Percentiles rank a stretch among this genome's conserved stretches.
Conservation (phyloP, 441 rosid species). For the Populus hybrid region DNA sequence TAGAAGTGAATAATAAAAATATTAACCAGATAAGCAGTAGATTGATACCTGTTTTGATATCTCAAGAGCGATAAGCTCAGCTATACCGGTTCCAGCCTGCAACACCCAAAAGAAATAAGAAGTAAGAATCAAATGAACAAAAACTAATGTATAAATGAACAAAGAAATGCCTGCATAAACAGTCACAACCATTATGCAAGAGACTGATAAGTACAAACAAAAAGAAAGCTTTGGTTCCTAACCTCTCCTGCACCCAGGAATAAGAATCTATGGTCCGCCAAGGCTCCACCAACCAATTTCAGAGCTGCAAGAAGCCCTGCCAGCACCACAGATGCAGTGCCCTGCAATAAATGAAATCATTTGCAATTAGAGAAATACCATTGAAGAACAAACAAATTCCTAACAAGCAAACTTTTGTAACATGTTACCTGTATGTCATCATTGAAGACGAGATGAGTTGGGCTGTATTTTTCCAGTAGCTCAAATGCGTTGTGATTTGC, state of each 20-base stretch:
- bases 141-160: background rate
- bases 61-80: constrained; percentile 87
- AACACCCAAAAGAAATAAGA: constrained; percentile 16
- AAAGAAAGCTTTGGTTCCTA: constrained; percentile 18
- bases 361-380: constrained; percentile 6
- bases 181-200: background rate
- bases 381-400: background rate
- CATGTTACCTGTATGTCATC: constrained; percentile 77
- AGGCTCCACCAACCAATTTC: constrained; percentile 56
- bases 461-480: constrained; percentile 61
- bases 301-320: constrained; percentile 76
- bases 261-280: constrained; percentile 71
- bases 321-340: constrained; percentile 84
- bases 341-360: constrained; percentile 43
- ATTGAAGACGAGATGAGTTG: constrained; percentile 80
- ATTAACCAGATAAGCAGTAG: background rate
- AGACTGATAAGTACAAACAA: background rate
- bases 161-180: background rate
- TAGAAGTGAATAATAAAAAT: constrained; percentile 10
- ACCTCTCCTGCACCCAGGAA: constrained; percentile 97
- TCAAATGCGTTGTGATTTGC: constrained; percentile 92
- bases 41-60: constrained; percentile 65
- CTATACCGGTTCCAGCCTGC: constrained; percentile 92
- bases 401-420: background rate
- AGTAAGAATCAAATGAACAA: constrained; percentile 1